Conservation (phyloP, 345 rosid species). For the Rhodamnia rubescens region DNA sequence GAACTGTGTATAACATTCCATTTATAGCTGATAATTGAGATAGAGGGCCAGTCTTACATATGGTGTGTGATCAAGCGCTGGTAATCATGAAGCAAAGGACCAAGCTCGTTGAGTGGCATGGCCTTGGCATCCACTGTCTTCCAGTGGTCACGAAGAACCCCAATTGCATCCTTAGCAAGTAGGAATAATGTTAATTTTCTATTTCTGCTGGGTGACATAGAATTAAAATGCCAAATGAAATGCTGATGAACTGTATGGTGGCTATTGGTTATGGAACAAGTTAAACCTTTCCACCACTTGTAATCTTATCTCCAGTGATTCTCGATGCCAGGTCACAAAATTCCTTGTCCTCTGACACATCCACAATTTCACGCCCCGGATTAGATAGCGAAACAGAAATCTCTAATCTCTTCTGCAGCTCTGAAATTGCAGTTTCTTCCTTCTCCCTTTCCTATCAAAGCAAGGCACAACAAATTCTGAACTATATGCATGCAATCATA, state of each 20-base stretch:
- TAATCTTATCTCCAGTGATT: constrained; percentile 32
- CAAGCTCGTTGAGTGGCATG: constrained; percentile 61
- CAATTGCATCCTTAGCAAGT: constrained; percentile 30
- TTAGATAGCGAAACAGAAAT: constrained; percentile 35
- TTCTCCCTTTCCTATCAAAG: constrained; percentile 42
- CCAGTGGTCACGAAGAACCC: constrained; percentile 80
- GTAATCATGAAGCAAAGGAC: constrained; percentile 83
- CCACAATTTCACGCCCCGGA: constrained; percentile 31
- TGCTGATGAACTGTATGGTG: background rate
- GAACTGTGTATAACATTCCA: background rate
- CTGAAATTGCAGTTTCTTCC: constrained; percentile 36
- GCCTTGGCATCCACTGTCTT: constrained; percentile 38
- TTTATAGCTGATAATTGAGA: background rate
- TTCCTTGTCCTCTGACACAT: constrained; percentile 68
- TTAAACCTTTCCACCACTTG: constrained; percentile 31
- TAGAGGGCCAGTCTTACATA: constrained; percentile 37
- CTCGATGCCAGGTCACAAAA: constrained; percentile 57
- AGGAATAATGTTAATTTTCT: background rate
- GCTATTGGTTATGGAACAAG: background rate
- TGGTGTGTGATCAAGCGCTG: constrained; percentile 49
- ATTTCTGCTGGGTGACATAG: background rate
- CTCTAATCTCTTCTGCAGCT: constrained; percentile 54
- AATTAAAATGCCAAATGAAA: background rate
- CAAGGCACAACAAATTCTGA: background rate
- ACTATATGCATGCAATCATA: background rate